Base-by-base conservation (phyloP, 2,329 filamentous ascomycete genomes). In the Tolypocladium paradoxum region DNA sequence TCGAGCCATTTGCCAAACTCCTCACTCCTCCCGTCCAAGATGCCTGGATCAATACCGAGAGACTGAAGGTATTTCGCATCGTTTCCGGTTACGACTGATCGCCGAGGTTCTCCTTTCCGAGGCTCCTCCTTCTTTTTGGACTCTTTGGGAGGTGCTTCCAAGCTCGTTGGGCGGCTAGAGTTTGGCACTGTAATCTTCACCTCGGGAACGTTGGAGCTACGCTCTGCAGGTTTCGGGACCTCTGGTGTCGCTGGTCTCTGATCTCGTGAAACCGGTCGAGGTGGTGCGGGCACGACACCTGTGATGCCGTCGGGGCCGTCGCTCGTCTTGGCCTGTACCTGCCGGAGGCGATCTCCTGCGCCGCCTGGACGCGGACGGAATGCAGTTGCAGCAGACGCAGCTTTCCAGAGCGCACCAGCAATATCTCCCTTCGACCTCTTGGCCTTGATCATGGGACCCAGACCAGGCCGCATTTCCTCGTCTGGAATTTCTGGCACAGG, bases 311-410 rank as follows among this genome's bases (percentile, higher is more conserved):
- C 91, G 7, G 90, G 87, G 6, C 87, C 90, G 27, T 86, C 81
- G 3, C 70, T 71, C n/a, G 70, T 68, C 53, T 79, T 82, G 57
- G 73, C 75, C 53, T 82, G 78, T 36, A 78, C 75, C 50, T 84
- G 81, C 53, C 86, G 76, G 51, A 95, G 73, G 50, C 87, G 85
- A 56, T 95, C 90, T 50, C 84, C 90, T 24, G 90, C 91, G 58
- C 91, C 92, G 54, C 92, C 92, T 35, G 85, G 84, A 54, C 92
- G 83, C 22, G 92, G 92, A 64, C 92, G 95, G 72, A 97, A 97
- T 9, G 71, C 71, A 14, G 63, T 64, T 1, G 78, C 78, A 37
- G 68, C 76, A 48, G 68, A 85, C 14, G 68, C 68, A 27, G 90
- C 90, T 68, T 90, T 95, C 70, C 88, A 87, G 56, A 96, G 81